phyloP scores from a whole-genome alignment of 2,329 filamentous ascomycete genomes.

The Akanthomyces muscarius region DNA sequence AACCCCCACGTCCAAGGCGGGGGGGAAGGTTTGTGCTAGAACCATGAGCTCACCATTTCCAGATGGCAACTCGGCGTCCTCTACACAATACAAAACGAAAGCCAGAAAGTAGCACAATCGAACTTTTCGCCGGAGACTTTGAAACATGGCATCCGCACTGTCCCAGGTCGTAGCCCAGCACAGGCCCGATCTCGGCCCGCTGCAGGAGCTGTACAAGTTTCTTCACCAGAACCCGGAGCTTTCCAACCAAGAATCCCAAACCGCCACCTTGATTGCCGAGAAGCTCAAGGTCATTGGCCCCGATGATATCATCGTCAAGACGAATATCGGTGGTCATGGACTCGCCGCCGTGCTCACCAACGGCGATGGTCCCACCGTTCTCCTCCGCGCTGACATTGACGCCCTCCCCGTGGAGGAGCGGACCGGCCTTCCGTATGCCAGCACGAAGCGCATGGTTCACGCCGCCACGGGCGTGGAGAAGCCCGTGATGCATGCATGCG shows the following conservation, averaged over 20 bases:
- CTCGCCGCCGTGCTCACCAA: constrained; percentile 54
- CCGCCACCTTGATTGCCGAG: constrained; percentile 43
- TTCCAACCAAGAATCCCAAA: constrained; percentile 51
- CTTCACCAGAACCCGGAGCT: constrained; percentile 58
- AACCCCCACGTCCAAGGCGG: constrained; percentile 10
- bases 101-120: not conserved
- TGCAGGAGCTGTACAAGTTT: constrained; percentile 47
- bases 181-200: constrained; percentile 8
- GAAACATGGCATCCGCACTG: constrained; percentile 7
- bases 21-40: not conserved
- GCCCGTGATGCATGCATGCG: constrained; percentile 65
- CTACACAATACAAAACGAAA: not conserved
- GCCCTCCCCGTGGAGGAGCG: constrained; percentile 54
- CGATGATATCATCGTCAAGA: constrained; percentile 36
- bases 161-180: constrained; percentile 8
- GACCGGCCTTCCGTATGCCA: constrained; percentile 53
- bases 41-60: not conserved
- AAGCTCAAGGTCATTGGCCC: constrained; percentile 30
- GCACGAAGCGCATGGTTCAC: constrained; percentile 34
- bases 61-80: not conserved
- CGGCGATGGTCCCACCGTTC: constrained; percentile 49
- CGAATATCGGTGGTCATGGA: constrained; percentile 54
- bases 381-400: constrained; percentile 61
- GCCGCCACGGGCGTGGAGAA: constrained; percentile 45
- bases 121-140: not conserved